Base-by-base conservation (phyloP, 129 eudicot genomes). In the Pittosporum tobira region DNA sequence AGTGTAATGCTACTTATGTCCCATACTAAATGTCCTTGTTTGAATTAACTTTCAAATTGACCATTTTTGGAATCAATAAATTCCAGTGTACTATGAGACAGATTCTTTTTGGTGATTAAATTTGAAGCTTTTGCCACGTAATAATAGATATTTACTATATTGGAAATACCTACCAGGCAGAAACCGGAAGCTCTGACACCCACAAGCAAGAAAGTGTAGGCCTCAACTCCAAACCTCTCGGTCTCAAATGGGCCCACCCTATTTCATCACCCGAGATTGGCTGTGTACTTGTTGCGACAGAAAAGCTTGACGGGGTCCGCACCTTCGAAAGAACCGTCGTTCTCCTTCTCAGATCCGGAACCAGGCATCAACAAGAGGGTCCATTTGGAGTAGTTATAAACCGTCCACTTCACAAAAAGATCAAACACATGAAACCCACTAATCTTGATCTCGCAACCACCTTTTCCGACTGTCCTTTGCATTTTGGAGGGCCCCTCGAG, bases 211-310 rank as follows among this genome's bases (percentile, higher is more conserved):
- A 87, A 11, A 67, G 47, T 34, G 61, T 72, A 51, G 48, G 64
- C 2, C 28, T 59, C 12, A 76, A 68, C 61, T 57, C 81, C 2
- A 83, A 72, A 78, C 62, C 71, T n/a, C 83, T 87, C 12, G 94
- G 94, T 48, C 62, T 67, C 60, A 91, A 87, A 74, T 91, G 99
- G 99, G 96, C 99, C 1, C 99, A 91, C 54, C 99, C 96, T 1
- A 69, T 91, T 53, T 78, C 94, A 61, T 69, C 86, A 57, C 96
- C 94, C 0, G 96, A 91, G 64, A 71, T 81, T 8, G 99, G 99
- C 30, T 91, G 96, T 29, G 88, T 91, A 48, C 96, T 91, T 19
- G 77, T 91, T 48, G 99, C 99, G 57, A 87, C 96, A 0, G 99
- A 91, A 70, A 83, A 78, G 71, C 94, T 91, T 15, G 99, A 91